phyloP scores from a whole-genome alignment of 169 alveolate species.

The Plasmodium vivax region DNA sequence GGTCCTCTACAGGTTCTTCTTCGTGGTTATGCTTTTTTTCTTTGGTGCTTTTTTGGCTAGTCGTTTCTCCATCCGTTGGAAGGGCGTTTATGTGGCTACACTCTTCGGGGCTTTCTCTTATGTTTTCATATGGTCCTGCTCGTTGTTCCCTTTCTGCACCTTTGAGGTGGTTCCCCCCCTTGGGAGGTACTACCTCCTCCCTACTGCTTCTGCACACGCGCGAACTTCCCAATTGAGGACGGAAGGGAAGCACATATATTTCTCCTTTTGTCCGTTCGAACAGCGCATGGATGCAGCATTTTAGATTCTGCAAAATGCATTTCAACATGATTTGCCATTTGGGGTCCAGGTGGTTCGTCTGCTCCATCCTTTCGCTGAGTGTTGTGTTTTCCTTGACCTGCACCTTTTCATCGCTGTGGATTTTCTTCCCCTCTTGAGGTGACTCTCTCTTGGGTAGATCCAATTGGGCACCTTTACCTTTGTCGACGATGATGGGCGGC shows the following conservation, averaged over 20 bases:
- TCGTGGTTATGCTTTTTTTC: neutral
- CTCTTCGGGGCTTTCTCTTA: neutral
- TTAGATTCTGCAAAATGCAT: slow-evolving; percentile 33
- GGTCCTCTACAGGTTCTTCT: slow-evolving; percentile 29
- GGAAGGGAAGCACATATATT: slow-evolving; percentile 32
- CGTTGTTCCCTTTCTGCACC: neutral
- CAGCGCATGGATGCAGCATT: slow-evolving; percentile 24
- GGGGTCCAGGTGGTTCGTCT: neutral
- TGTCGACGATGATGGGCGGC: neutral
- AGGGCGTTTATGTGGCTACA: neutral
- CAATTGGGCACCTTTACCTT: neutral
- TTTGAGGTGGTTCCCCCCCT: neutral
- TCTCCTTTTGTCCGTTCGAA: slow-evolving; percentile 67
- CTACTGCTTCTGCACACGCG: neutral
- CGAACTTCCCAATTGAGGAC: neutral
- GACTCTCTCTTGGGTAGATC: neutral
- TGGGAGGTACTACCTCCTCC: neutral
- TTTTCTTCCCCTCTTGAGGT: neutral
- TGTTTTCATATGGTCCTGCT: neutral
- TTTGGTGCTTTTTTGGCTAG: neutral
- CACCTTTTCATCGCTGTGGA: neutral
- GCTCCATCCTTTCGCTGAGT: neutral
- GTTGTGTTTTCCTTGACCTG: neutral
- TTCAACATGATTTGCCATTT: neutral
- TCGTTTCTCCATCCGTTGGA: neutral